Base-by-base conservation (phyloP, 306 rosid genomes). In the Malus sylvestris region DNA sequence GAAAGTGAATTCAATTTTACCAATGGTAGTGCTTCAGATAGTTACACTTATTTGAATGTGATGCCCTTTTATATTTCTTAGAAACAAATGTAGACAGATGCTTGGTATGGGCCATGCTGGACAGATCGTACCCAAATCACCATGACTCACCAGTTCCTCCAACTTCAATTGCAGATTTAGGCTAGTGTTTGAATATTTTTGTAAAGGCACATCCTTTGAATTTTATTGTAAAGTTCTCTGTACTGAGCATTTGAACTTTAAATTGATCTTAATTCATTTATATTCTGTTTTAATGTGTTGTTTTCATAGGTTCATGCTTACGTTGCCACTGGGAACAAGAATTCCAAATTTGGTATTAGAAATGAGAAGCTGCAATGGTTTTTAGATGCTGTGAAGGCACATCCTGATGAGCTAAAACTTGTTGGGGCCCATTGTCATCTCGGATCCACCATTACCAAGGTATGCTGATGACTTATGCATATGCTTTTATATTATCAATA, bases 361-460 rank as follows among this genome's bases (percentile, higher is more conserved):
- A 90, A 95, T 84, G 98, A 95, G 83, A 95, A 89, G 90, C 81
- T 92, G 87, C 98, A 89, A 73, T 95, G 97, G 97, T 95, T 95
- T 89, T 79, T 95, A 68, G 98, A 92, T 86, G 85, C 81, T 40
- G 88, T 95, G 60, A 95, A 95, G 90, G 91, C 82, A 51, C 89
- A 95, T 73, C 87, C 96, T 22, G 78, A 83, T 72, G 97, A 95
- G 83, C 79, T 95, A 58, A 95, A 92, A 83, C 98, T 95, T 72
- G 98, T 90, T 16, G 98, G 98, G 29, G 97, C 93, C 45, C 98
- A 95, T 80, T 95, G 97, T 81, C 98, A 92, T 89, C 98, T 92
- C 67, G 97, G 97, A 55, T 95, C 98, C 78, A 95, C 98, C 79
- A 92, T 92, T 77, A 90, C 97, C 74, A 92, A 92, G 98, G 98